A percentile compares a stretch with the other conserved stretches of the same genome.
phyloP scores from a whole-genome alignment of 441 rosid genomes.

The Daphne laureola region DNA sequence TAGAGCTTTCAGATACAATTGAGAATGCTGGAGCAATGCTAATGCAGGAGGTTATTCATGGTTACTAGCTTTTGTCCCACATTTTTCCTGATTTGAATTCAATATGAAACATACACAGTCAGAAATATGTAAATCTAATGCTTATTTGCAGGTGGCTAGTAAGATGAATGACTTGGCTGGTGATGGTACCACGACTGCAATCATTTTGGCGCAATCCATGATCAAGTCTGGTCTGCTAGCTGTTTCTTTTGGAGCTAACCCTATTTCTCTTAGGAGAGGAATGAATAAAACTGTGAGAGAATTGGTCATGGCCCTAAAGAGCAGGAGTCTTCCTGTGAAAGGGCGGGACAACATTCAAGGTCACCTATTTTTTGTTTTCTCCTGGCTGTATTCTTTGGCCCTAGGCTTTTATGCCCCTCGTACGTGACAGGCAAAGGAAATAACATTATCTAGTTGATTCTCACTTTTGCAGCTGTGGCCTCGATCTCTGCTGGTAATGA shows the following conservation, averaged over 20 bases:
- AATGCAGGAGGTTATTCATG: slow-evolving; percentile 82
- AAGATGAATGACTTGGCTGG: slow-evolving; percentile 83
- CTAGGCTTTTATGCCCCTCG: slow-evolving; percentile 3
- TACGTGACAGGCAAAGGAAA: not conserved
- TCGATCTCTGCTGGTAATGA: slow-evolving; percentile 87
- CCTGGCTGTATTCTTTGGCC: not conserved
- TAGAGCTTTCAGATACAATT: slow-evolving; percentile 61
- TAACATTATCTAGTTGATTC: slow-evolving; percentile 5
- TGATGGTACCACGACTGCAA: slow-evolving; percentile 89
- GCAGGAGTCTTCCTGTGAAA: slow-evolving; percentile 52
- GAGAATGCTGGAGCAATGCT: slow-evolving; percentile 80
- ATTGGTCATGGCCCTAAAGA: slow-evolving; percentile 48
- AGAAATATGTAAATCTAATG: slow-evolving; percentile 14
- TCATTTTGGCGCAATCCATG: slow-evolving; percentile 79
- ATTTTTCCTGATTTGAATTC: slow-evolving; percentile 3
- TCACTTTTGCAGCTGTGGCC: slow-evolving; percentile 68
- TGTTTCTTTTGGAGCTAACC: slow-evolving; percentile 79
- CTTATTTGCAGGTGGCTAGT: slow-evolving; percentile 55
- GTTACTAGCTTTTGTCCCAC: slow-evolving; percentile 33
- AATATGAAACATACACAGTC: not conserved
- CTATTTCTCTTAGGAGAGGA: slow-evolving; percentile 68
- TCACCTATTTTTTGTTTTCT: slow-evolving; percentile 6
- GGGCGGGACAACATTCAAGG: slow-evolving; percentile 69
- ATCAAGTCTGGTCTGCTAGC: slow-evolving; percentile 67
- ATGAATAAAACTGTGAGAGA: slow-evolving; percentile 65